A percentile compares a stretch with the other conserved stretches of the same genome.
Conservation (phyloP, 495 filamentous ascomycete genomes). For the Penicillium cinerascens region DNA sequence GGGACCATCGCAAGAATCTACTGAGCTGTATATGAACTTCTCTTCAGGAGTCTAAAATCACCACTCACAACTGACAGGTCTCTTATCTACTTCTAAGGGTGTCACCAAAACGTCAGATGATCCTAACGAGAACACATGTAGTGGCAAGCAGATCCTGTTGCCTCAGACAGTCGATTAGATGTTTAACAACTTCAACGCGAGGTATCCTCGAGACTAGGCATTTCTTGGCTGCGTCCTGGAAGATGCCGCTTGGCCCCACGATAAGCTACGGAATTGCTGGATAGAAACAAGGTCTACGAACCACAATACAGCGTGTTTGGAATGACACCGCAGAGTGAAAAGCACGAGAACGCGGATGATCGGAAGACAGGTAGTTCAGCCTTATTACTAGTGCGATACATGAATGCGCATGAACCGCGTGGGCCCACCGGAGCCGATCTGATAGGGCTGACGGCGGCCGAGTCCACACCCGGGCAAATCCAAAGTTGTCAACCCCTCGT, state of each 20-base stretch:
- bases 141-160: slow-evolving; percentile 15
- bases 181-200: slow-evolving; percentile 24
- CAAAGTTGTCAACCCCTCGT: slow-evolving; percentile 1
- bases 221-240: background rate
- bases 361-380: background rate
- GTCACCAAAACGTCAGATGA: slow-evolving; percentile 28
- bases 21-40: no score
- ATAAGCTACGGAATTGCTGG: background rate
- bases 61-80: no score
- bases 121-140: slow-evolving; percentile 30
- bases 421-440: background rate
- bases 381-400: slow-evolving; percentile 15
- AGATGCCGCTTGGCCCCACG: background rate
- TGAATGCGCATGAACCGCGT: background rate
- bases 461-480: background rate
- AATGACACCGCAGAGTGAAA: background rate
- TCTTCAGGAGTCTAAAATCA: no score
- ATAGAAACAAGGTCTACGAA: background rate
- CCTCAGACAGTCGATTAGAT: slow-evolving; percentile 21
- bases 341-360: background rate
- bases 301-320: background rate
- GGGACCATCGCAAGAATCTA: no score
- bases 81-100: slow-evolving; percentile 23
- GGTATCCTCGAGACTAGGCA: background rate
- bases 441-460: slow-evolving; percentile 16